These are phyloP conservation scores for Xylaria sp. DNA, from an alignment of 2,329 filamentous ascomycete genomes.

Conservation along the genomic window DNA sequence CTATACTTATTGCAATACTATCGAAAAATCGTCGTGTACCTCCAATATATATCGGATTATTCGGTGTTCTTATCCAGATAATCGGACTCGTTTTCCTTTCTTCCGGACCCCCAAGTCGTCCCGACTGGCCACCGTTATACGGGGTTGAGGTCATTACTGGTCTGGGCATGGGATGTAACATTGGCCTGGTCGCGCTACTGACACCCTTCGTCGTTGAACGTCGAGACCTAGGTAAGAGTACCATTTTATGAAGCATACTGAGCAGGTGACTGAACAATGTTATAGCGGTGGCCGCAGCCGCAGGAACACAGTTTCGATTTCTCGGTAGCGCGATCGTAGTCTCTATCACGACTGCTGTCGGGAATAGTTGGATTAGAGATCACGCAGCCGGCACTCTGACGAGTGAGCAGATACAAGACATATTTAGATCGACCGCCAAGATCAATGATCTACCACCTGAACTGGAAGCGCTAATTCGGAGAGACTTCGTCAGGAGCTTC, in stretches of 20 bases:
- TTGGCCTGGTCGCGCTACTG: constrained; percentile 33
- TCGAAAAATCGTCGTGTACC: constrained; percentile 31
- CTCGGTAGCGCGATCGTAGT: constrained; percentile 37
- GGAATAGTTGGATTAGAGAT: constrained; percentile 34
- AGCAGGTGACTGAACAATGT: no score
- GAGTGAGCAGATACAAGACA: constrained; percentile 22
- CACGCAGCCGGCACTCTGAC: constrained; percentile 26
- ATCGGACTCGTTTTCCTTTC: constrained; percentile 32
- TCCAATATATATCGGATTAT: constrained; percentile 30
- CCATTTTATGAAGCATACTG: no score
- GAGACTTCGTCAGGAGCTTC: constrained; percentile 31
- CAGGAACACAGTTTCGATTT: constrained; percentile 38
- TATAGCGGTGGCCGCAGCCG: constrained; percentile 37
- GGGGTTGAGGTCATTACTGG: constrained; percentile 36
- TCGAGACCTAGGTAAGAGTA: constrained; percentile 34
- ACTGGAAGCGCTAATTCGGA: constrained; percentile 20
- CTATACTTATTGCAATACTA: constrained; percentile 19
- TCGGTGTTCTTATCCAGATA: constrained; percentile 32
- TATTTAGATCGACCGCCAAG: constrained; percentile 34
- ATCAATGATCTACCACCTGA: constrained; percentile 27
- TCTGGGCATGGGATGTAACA: constrained; percentile 33
- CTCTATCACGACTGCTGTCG: constrained; percentile 38
- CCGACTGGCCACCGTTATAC: constrained; percentile 22
- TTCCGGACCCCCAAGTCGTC: constrained; percentile 2
- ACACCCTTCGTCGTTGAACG: constrained; percentile 36